A percentile compares a stretch with the other conserved stretches of the same genome.
Conservation (phyloP, 352 stramenopile species). For the Elongisporangium prolatum region DNA sequence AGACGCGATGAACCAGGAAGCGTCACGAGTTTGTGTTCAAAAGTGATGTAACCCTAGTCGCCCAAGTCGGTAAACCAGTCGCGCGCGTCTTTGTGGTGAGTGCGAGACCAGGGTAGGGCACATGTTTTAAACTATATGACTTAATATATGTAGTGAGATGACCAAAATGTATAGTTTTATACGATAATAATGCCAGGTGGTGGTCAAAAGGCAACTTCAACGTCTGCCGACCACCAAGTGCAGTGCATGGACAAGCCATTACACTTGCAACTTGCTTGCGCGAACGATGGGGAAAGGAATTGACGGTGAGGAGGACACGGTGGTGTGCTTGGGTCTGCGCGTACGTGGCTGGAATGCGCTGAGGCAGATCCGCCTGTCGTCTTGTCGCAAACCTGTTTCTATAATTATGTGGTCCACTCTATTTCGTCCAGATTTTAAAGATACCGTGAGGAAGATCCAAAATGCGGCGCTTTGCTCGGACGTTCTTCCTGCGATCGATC, state of each 20-base stretch:
- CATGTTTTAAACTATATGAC: background rate
- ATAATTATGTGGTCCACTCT: background rate
- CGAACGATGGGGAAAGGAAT: background rate
- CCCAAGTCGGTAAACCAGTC: background rate
- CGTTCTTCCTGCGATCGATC: constrained; percentile 35
- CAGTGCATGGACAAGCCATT: background rate
- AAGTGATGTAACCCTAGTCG: background rate
- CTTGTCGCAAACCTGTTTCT: background rate
- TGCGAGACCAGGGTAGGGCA: background rate
- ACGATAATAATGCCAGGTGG: background rate
- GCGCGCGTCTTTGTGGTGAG: background rate
- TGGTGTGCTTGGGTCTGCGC: background rate
- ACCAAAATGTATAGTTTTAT: background rate
- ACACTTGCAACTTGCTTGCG: background rate
- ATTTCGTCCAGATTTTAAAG: background rate
- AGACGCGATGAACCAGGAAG: background rate
- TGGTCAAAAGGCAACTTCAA: background rate
- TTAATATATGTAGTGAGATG: background rate
- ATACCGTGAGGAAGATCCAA: background rate
- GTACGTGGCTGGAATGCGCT: background rate
- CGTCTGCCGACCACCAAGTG: background rate
- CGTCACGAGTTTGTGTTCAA: background rate
- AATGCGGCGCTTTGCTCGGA: constrained; percentile 28
- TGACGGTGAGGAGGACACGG: background rate
- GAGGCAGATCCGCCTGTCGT: background rate